These are phyloP conservation scores for Periconia macrospinosa DNA, from an alignment of 2,329 filamentous ascomycete species.

Conservation along the genomic window DNA sequence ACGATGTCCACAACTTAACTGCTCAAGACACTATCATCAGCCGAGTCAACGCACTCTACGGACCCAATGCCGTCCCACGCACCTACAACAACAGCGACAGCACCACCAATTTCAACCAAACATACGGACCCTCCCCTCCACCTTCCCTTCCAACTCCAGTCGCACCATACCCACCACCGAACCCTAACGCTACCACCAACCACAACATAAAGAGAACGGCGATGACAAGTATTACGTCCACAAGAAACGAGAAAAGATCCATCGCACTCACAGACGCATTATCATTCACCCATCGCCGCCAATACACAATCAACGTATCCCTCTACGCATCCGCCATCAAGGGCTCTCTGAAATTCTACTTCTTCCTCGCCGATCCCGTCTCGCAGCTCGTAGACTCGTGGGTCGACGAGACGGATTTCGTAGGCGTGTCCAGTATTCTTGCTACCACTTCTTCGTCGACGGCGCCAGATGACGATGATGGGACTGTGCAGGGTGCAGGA, in stretches of 20 bases:
- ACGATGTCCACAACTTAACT: conserved; percentile 55
- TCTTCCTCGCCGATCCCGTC: conserved; percentile 63
- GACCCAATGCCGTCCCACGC: conserved; percentile 35
- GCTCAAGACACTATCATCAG: conserved; percentile 47
- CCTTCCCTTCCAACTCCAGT: not conserved
- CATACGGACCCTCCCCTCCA: not conserved
- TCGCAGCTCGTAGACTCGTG: conserved; percentile 48
- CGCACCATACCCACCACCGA: not conserved
- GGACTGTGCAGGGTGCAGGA: not conserved
- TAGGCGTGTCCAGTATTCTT: conserved; percentile 62
- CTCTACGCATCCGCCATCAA: conserved; percentile 63
- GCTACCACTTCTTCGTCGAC: conserved; percentile 5
- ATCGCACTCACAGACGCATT: conserved; percentile 20
- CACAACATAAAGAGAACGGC: not conserved
- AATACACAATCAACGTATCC: conserved; percentile 71
- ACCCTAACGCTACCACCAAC: not conserved
- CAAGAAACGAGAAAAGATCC: conserved; percentile 24
- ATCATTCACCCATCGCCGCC: conserved; percentile 10
- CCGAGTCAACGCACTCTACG: conserved; percentile 65
- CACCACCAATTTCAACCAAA: not conserved
- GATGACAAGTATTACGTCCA: not conserved
- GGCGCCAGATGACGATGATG: not conserved
- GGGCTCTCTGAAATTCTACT: conserved; percentile 65
- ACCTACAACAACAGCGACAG: not conserved
- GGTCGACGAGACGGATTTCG: conserved; percentile 57